Base-by-base conservation (phyloP, 2,329 filamentous ascomycete species). In the Berkeleyomyces rouxiae region DNA sequence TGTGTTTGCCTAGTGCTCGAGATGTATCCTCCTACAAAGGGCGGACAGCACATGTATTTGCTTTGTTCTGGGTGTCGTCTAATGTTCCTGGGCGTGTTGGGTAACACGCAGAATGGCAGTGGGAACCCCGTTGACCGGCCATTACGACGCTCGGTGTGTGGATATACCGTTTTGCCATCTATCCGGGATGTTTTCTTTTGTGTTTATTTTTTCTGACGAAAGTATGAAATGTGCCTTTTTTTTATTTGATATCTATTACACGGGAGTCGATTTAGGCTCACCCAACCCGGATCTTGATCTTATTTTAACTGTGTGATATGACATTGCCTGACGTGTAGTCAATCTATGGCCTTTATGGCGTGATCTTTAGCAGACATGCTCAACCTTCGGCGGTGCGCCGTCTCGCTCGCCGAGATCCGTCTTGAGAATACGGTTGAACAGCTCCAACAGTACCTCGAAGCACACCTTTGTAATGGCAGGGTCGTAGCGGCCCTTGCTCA, bases 401-500 rank as follows among this genome's bases (percentile, higher is more conserved):
- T 85, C 83, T 67, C 78, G 76, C 43, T 82, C 78, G 0, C 92
- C 91, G 64, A 96, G 72, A 67, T 96, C 90, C 3, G 85, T 81
- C 75, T 88, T 88, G 70, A 96, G 74, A 0, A 82, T 84, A 31
- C 91, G 78, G 0, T 82, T 84, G 73, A 96, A 96, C 65, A 96
- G 70, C 76, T 96, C 91, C 13, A 93, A 77, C 68, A 96, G 74
- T 72, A 96, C 86, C 77, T 95, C 88, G 71, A 95, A 96, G 75
- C 91, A 96, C 43, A 92, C 82, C 70, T 90, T 92, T 3, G 85
- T 84, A 63, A 96, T 79, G 23, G 88, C 89, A 0, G 91, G 88
- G 71, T 96, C 91, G 70, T 96, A 96, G 36, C 91, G 80, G n/a
- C 90, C 91, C 75, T 96, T 96, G 73, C 87, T 90, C 64, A 93